phyloP scores from a whole-genome alignment of 371 early-diverging fungal genomes.

The Rhizopus stolonifer region DNA sequence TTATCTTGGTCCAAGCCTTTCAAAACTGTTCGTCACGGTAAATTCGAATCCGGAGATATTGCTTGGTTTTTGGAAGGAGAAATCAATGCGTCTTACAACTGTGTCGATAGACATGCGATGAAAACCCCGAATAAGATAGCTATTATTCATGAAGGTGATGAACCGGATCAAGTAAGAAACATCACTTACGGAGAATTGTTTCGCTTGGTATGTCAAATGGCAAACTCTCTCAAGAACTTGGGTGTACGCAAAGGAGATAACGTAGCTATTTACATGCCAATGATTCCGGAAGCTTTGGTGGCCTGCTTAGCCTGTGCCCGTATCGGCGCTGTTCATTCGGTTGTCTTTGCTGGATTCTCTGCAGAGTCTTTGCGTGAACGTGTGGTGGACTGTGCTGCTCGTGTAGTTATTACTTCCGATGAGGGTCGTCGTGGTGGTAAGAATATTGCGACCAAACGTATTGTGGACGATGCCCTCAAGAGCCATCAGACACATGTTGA shows the following conservation, averaged over 20 bases:
- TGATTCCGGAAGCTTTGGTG: slow-evolving; percentile 93
- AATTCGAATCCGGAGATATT: slow-evolving; percentile 73
- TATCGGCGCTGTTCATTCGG: slow-evolving; percentile 86
- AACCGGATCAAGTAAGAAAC: slow-evolving; percentile 69
- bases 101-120: slow-evolving; percentile 92
- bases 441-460: slow-evolving; percentile 84
- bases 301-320: slow-evolving; percentile 94
- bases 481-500: slow-evolving; percentile 70
- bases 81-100: slow-evolving; percentile 94
- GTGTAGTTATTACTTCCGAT: slow-evolving; percentile 81
- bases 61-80: slow-evolving; percentile 94
- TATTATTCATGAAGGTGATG: slow-evolving; percentile 90
- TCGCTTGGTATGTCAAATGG: slow-evolving; percentile 77
- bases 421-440: slow-evolving; percentile 91
- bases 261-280: slow-evolving; percentile 96
- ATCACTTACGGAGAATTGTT: slow-evolving; percentile 87
- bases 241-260: slow-evolving; percentile 91
- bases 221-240: slow-evolving; percentile 74
- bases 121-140: slow-evolving; percentile 72
- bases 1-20: slow-evolving; percentile 80
- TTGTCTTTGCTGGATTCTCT: slow-evolving; percentile 95
- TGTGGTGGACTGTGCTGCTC: slow-evolving; percentile 74
- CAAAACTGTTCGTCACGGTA: slow-evolving; percentile 59
- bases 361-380: slow-evolving; percentile 85
- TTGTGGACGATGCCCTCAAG: slow-evolving; percentile 85